Conservation (phyloP, 1,139 yeast species). For the Protomyces lactucae-debilis region DNA sequence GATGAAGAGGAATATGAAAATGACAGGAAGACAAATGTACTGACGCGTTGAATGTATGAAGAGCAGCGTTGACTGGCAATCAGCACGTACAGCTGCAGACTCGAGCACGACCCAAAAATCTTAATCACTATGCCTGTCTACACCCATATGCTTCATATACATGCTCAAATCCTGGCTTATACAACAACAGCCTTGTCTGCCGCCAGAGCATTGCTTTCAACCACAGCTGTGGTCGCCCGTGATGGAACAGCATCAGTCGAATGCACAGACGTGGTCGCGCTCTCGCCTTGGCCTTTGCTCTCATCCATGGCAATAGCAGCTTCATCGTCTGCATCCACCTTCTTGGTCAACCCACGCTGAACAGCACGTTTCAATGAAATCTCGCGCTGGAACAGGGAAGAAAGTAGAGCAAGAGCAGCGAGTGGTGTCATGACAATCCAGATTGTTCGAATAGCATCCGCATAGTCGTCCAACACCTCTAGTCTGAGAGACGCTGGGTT, state of each 20-base stretch:
- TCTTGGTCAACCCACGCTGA: slow-evolving; percentile 1
- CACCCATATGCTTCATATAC: too few relatives aligned
- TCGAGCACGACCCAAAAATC: too few relatives aligned
- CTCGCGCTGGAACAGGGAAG: slow-evolving; percentile 10
- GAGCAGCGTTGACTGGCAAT: too few relatives aligned
- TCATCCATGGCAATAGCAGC: background rate
- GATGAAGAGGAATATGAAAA: too few relatives aligned
- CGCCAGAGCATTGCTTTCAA: background rate
- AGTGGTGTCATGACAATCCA: slow-evolving; percentile 24
- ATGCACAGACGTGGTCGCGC: background rate
- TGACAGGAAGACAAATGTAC: too few relatives aligned
- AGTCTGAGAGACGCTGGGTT: slow-evolving; percentile 4
- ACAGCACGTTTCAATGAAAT: slow-evolving; percentile 8
- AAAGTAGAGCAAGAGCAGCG: slow-evolving; percentile 6
- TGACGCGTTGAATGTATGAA: too few relatives aligned
- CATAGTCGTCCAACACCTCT: slow-evolving; percentile 12
- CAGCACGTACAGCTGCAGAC: too few relatives aligned
- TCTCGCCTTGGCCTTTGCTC: background rate
- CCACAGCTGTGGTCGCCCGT: background rate
- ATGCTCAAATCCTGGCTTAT: background rate
- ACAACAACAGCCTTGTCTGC: background rate
- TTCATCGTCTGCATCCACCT: slow-evolving; percentile 1
- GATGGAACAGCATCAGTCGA: background rate
- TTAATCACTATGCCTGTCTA: too few relatives aligned
- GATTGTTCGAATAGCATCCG: slow-evolving; percentile 5